Evolutionary conservation across 169 alveolate genomes (phyloP).

Genomic region (Plasmodium blacklocki): DNA sequence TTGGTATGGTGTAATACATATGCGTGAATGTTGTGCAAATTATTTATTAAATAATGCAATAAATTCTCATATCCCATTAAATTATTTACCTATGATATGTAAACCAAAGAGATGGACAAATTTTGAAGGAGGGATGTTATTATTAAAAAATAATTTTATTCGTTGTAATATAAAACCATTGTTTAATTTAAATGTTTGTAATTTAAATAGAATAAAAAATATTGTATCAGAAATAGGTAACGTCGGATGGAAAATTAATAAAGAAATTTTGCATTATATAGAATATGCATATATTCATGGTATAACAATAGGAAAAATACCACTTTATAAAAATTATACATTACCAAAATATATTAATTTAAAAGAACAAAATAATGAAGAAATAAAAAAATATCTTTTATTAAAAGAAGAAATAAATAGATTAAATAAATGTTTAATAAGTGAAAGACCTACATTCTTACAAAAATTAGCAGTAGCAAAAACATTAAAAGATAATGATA

Average conservation of each 20-base stretch:
- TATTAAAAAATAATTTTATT: slow-evolving; percentile 82
- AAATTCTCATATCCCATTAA: slow-evolving; percentile 78
- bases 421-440: slow-evolving; percentile 78
- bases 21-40: slow-evolving; percentile 85
- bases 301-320: slow-evolving; percentile 60
- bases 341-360: slow-evolving; percentile 59
- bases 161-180: slow-evolving; percentile 80
- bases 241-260: slow-evolving; percentile 83
- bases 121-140: slow-evolving; percentile 79
- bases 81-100: slow-evolving; percentile 85
- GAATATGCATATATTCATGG: slow-evolving; percentile 77
- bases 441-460: slow-evolving; percentile 82
- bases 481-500: slow-evolving; percentile 85
- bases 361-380: slow-evolving; percentile 32
- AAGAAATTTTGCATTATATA: slow-evolving; percentile 75
- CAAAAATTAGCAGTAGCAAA: slow-evolving; percentile 89
- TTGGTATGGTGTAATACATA: slow-evolving; percentile 84
- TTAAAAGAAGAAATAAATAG: slow-evolving; percentile 72
- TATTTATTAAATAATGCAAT: slow-evolving; percentile 83
- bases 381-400: slow-evolving; percentile 31
- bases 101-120: slow-evolving; percentile 84
- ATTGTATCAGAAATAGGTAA: slow-evolving; percentile 80
- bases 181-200: slow-evolving; percentile 82
- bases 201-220: slow-evolving; percentile 78
- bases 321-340: slow-evolving; percentile 47